Percentiles rank a stretch among this genome's conserved stretches.
phyloP scores from a whole-genome alignment of 176 grass and related monocot genomes.

The Bolboschoenus planiculmis region DNA sequence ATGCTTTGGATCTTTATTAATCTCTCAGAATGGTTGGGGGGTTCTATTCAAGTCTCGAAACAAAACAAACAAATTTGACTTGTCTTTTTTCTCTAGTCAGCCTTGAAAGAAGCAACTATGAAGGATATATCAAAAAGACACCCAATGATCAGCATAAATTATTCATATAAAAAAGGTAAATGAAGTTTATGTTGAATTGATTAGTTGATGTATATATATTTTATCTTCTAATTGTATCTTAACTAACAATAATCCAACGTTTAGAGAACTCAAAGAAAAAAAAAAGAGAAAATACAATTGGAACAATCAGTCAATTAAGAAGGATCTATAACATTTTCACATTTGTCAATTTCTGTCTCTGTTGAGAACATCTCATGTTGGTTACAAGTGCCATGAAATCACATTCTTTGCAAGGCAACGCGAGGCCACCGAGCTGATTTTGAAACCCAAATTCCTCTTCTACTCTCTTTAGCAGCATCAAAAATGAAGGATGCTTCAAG shows the following conservation, averaged over 20 bases:
- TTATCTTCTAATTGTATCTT: background rate
- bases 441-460: conserved; percentile 53
- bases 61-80: background rate
- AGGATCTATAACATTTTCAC: background rate
- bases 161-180: background rate
- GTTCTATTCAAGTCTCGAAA: background rate
- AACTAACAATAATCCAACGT: background rate
- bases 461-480: conserved; percentile 39
- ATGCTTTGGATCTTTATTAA: background rate
- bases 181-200: background rate
- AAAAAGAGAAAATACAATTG: background rate
- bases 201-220: background rate
- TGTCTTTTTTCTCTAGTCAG: background rate
- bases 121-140: background rate
- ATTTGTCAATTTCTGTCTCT: background rate
- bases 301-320: background rate
- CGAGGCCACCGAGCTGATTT: conserved; percentile 31
- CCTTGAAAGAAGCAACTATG: background rate
- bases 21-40: background rate
- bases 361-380: background rate
- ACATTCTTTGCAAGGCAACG: conserved; percentile 33
- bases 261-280: background rate
- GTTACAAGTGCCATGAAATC: conserved; percentile 30
- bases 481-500: conserved; percentile 44
- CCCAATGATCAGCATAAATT: background rate